phyloP scores from a whole-genome alignment of 139 green algal genomes.

The Auxenochlorella pyrenoidosa region DNA sequence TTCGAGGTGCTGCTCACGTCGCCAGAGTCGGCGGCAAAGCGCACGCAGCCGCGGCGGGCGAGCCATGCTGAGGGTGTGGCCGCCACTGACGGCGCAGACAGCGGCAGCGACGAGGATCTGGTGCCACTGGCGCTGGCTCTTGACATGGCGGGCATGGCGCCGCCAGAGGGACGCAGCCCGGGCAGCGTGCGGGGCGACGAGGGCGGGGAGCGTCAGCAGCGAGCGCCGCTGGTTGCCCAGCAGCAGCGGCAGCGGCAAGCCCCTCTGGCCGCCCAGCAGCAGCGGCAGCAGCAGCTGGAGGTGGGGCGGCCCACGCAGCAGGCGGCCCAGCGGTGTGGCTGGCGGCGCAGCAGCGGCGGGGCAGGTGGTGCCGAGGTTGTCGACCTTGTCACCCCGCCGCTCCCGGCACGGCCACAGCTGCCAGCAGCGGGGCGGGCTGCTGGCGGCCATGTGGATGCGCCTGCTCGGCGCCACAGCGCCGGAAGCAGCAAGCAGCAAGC shows the following conservation, averaged over 20 bases:
- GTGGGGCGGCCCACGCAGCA: too few species aligned
- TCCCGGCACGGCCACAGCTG: neutral
- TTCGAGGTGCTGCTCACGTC: slow-evolving; percentile 7
- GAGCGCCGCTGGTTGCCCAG: neutral
- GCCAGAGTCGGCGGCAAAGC: neutral
- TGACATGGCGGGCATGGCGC: too few species aligned
- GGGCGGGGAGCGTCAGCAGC: neutral
- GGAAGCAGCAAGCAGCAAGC: too few species aligned
- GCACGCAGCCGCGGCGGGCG: neutral
- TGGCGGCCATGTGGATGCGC: too few species aligned
- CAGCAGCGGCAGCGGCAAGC: neutral
- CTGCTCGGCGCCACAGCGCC: neutral
- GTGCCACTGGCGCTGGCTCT: too few species aligned
- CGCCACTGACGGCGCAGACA: neutral
- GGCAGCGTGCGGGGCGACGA: neutral
- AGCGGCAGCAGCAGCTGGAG: neutral
- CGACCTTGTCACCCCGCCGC: neutral
- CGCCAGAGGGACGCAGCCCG: too few species aligned
- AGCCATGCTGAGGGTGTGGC: neutral
- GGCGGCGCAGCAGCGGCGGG: neutral
- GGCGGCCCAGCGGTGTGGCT: too few species aligned
- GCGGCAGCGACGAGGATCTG: neutral
- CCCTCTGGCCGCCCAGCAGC: neutral
- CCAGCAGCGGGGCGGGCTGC: neutral
- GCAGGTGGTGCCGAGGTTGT: neutral